These are phyloP conservation scores for Xanthoconium purpureum DNA, from an alignment of 768 basidiomycete genomes.

Conservation along the genomic window DNA sequence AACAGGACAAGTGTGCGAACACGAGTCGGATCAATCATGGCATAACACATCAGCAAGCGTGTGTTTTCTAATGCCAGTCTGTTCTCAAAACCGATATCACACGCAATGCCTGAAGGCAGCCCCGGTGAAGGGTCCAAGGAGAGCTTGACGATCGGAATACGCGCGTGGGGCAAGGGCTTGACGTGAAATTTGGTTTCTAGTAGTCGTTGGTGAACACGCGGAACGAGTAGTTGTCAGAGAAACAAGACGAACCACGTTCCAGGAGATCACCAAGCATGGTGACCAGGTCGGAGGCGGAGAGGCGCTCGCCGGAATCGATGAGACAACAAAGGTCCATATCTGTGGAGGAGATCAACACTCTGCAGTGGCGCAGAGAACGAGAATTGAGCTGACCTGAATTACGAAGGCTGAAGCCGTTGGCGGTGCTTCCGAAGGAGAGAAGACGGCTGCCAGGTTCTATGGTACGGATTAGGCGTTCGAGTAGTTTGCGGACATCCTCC, in stretches of 20 bases:
- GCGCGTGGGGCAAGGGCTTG: conserved; percentile 92
- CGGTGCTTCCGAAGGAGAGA: conserved; percentile 93
- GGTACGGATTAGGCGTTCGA: conserved; percentile 92
- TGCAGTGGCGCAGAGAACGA: conserved; percentile 5
- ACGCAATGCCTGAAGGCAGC: conserved; percentile 85
- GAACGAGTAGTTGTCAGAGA: background rate
- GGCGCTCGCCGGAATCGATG: conserved; percentile 81
- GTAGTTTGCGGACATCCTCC: conserved; percentile 91
- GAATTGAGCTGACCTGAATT: conserved; percentile 69
- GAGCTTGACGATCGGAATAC: conserved; percentile 98
- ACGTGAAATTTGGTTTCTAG: conserved; percentile 94
- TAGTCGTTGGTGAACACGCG: conserved; percentile 10
- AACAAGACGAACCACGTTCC: conserved; percentile 70
- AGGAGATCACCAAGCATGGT: conserved; percentile 91
- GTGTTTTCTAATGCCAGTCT: conserved; percentile 97
- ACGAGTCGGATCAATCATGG: conserved; percentile 92
- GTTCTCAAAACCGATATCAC: conserved; percentile 99
- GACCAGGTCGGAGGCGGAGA: conserved; percentile 85
- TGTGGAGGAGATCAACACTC: conserved; percentile 32
- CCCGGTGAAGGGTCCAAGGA: conserved; percentile 84
- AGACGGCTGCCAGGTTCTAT: conserved; percentile 90
- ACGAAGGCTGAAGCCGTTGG: conserved; percentile 93
- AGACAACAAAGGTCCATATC: conserved; percentile 99
- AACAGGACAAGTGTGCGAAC: conserved; percentile 94
- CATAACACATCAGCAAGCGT: conserved; percentile 92